Evolutionary conservation across 2,329 filamentous ascomycete species (phyloP), one percentile per base, ranked within the genome.

Genomic region (Trichocomaceae sp.): DNA sequence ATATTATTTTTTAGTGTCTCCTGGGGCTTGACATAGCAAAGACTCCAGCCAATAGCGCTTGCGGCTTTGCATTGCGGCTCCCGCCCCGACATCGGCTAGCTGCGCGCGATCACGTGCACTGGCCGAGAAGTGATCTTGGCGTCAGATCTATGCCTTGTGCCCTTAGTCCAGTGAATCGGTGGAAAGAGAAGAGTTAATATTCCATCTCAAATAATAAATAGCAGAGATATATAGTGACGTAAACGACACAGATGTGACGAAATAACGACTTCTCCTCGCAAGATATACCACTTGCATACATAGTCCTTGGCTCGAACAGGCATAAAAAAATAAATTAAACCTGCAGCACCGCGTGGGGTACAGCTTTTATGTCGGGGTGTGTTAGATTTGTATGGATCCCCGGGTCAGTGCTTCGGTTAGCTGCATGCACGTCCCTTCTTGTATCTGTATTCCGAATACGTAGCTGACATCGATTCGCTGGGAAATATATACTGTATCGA

Each of bases 81-180:
- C 54, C 49, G 41, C 50, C 45, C 49, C 54, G 54, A 56, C 45
- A 44, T 56, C 54, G 54, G 54, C 46, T 50, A 22, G 26, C 26
- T 29, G 26, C 12, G 31, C 10, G 31, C 31, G 31, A 35, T 35
- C 31, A 35, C 31, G 31, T 35, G 31, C 31, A 29, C 8, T 26
- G 8, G 23, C 8, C 23, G 4, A 26, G 23, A 26, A n/a, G 23
- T 26, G 8, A 4, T 26, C 23, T 26, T 26, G 23, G 23, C 23
- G 23, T 26, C 10, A 35, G 31, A 35, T 35, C 31, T 35, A 35
- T 29, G 10, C 7, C 7, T 29, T 5, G 2, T 2, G 7, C 7
- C 26, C 26, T n/a, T n/a, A n/a, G n/a, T n/a, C n/a, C n/a, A n/a
- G n/a, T n/a, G 23, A 26, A 26, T 26, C 23, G 23, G 7, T 26